These are phyloP conservation scores for Acer negundo DNA, from an alignment of 345 rosid genomes.

Conservation along the genomic window DNA sequence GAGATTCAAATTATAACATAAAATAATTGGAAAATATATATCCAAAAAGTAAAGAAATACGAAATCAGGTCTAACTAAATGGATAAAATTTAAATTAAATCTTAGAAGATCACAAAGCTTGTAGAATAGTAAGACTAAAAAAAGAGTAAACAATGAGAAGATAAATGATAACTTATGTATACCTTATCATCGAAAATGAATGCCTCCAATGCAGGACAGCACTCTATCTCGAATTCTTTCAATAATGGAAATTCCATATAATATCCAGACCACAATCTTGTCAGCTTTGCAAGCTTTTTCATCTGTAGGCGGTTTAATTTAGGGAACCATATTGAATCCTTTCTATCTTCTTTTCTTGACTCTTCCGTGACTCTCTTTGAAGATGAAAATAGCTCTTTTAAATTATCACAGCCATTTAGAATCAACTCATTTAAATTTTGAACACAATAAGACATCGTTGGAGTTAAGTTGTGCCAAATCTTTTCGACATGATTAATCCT, in stretches of 20 bases:
- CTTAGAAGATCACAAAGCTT: too few species aligned
- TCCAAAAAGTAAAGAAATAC: neutral
- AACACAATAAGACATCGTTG: neutral
- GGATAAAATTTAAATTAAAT: too few species aligned
- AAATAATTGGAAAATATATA: too few species aligned
- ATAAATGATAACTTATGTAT: too few species aligned
- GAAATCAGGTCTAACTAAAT: neutral
- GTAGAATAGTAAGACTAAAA: neutral
- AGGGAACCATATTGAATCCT: neutral
- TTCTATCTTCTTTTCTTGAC: neutral
- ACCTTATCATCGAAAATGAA: neutral
- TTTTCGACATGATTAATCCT: neutral
- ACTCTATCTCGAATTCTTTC: accelerated
- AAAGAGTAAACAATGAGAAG: neutral
- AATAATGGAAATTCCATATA: neutral
- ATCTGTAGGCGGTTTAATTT: neutral
- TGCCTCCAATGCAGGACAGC: neutral
- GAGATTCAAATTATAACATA: too few species aligned
- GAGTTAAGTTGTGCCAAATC: slow-evolving; percentile 6
- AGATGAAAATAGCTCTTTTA: slow-evolving; percentile 16
- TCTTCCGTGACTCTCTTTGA: neutral
- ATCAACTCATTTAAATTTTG: slow-evolving; percentile 5
- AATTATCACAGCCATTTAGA: slow-evolving; percentile 8
- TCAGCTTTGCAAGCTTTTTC: neutral
- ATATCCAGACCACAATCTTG: neutral